Evolutionary conservation across 1,284 basidiomycete species (phyloP).

Genomic region (Xerocomus amazonicus): DNA sequence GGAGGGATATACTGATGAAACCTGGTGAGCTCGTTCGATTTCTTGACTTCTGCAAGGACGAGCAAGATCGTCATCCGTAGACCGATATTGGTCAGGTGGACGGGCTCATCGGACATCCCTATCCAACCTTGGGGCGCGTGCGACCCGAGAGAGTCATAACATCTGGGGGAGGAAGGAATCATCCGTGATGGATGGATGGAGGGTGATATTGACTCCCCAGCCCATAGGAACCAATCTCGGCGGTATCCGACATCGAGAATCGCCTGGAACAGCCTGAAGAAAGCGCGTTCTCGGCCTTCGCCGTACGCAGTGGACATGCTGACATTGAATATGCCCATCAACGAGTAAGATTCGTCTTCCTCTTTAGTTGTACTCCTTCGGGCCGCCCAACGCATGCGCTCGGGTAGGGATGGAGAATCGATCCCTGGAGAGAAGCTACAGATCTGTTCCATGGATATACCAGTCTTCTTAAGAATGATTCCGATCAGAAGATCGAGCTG

Average conservation of each 20-base stretch:
- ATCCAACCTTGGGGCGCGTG: not conserved
- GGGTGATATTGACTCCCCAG: not conserved
- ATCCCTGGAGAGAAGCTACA: not conserved
- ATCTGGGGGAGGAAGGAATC: not conserved
- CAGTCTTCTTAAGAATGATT: not conserved
- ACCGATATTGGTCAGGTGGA: not conserved
- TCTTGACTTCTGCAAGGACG: not conserved
- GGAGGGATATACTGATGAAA: not conserved
- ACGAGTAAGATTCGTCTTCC: not conserved
- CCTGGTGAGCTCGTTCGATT: not conserved
- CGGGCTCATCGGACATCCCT: not conserved
- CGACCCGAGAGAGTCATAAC: not conserved
- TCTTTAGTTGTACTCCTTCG: not conserved
- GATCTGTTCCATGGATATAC: slow-evolving; percentile 1
- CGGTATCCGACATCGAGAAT: not conserved
- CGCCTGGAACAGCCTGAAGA: slow-evolving; percentile 1
- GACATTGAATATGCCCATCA: slow-evolving; percentile 1
- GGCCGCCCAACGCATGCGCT: not conserved
- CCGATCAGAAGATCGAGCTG: not conserved
- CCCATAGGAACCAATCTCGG: slow-evolving; percentile 1
- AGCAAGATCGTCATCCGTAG: not conserved
- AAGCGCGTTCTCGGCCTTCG: not conserved
- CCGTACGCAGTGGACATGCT: not conserved
- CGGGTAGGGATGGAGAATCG: not conserved
- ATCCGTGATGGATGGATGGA: slow-evolving; percentile 2